These are phyloP conservation scores for Colletotrichum tamarilloi DNA, from an alignment of 2,329 filamentous ascomycete genomes.

Conservation along the genomic window DNA sequence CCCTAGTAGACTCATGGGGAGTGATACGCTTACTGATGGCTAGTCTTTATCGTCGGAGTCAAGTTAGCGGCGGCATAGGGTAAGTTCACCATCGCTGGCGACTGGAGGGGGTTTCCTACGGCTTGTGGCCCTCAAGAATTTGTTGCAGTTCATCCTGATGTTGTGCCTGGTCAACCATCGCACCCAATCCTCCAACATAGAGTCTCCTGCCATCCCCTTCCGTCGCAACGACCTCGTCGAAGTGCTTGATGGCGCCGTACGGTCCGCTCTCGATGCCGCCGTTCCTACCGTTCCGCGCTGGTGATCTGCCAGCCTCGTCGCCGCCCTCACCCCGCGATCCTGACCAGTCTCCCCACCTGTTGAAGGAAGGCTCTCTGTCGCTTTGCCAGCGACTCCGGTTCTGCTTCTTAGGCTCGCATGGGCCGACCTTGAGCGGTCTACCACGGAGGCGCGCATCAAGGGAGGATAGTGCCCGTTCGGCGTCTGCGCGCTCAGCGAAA, in stretches of 20 bases:
- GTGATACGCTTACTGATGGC: slow-evolving; percentile 65
- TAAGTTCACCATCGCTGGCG: neutral
- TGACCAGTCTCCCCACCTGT: slow-evolving; percentile 59
- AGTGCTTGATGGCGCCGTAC: slow-evolving; percentile 44
- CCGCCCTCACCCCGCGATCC: slow-evolving; percentile 33
- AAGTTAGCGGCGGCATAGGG: slow-evolving; percentile 14
- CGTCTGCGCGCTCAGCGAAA: slow-evolving; percentile 66
- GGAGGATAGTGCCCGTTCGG: slow-evolving; percentile 66
- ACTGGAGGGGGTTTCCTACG: slow-evolving; percentile 44
- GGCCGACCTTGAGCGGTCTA: slow-evolving; percentile 72
- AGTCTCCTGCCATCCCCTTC: slow-evolving; percentile 52
- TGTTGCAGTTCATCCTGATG: slow-evolving; percentile 58
- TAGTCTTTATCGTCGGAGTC: slow-evolving; percentile 38
- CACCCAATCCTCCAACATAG: slow-evolving; percentile 62
- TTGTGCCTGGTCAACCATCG: slow-evolving; percentile 59
- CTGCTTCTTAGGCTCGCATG: slow-evolving; percentile 66
- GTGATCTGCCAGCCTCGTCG: slow-evolving; percentile 2
- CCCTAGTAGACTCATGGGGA: slow-evolving; percentile 64
- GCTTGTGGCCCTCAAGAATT: slow-evolving; percentile 58
- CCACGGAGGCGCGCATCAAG: slow-evolving; percentile 67
- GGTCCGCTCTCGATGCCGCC: slow-evolving; percentile 40
- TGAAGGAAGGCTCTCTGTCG: slow-evolving; percentile 43
- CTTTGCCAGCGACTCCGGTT: slow-evolving; percentile 35
- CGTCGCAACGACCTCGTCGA: slow-evolving; percentile 43
- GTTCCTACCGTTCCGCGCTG: neutral